Evolutionary conservation across 2,329 filamentous ascomycete species (phyloP).

Genomic region (Amauroascus verrucosus): DNA sequence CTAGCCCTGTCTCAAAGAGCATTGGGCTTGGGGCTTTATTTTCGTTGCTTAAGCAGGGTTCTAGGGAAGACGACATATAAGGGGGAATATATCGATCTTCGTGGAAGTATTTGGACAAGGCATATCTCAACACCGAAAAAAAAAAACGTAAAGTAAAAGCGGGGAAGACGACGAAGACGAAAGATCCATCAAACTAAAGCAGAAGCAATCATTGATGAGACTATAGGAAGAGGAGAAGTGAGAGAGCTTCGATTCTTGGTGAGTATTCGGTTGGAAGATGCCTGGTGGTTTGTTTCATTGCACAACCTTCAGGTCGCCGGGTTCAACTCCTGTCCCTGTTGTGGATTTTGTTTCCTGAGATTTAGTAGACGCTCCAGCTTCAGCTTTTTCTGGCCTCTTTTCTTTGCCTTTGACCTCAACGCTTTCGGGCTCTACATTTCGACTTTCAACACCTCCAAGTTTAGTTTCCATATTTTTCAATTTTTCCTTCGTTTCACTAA

Average conservation of each 20-base stretch:
- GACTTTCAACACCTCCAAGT: conserved; percentile 7
- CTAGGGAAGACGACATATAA: not conserved
- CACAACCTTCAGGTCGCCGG: not conserved
- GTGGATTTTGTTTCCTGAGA: not conserved
- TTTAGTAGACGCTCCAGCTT: not conserved
- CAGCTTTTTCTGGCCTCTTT: not conserved
- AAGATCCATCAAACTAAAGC: no score
- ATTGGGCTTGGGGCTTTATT: not conserved
- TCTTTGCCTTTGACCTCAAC: not conserved
- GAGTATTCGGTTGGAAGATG: not conserved
- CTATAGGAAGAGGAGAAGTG: not conserved
- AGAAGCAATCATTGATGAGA: not conserved
- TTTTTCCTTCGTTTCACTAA: conserved; percentile 53
- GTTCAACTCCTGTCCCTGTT: not conserved
- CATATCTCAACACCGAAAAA: not conserved
- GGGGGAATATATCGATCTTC: not conserved
- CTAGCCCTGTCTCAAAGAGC: not conserved
- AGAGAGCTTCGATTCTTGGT: not conserved
- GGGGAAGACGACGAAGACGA: no score
- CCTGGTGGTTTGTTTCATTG: not conserved
- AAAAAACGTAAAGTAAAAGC: no score
- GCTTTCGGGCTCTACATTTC: not conserved
- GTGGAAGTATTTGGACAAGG: not conserved
- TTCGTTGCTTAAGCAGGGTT: no score
- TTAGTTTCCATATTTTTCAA: conserved; percentile 57